Evolutionary conservation across 2,329 filamentous ascomycete species (phyloP), one percentile per base, ranked within the genome.

Genomic region (Stylonectria norvegica): DNA sequence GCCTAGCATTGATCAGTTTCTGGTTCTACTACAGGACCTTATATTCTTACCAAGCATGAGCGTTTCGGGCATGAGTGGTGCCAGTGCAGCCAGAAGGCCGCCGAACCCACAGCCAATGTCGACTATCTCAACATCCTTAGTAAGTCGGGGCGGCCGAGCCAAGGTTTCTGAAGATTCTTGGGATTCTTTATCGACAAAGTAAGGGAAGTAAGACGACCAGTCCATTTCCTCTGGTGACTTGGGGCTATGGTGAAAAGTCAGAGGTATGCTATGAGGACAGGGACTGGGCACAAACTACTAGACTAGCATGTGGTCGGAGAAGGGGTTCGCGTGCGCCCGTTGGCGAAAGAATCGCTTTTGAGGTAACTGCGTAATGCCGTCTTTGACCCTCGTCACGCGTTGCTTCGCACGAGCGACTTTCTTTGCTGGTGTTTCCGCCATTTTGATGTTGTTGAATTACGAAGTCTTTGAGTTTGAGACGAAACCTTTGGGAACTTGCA

Each of bases 21-120:
- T 33, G 12, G 8, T n/a, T n/a, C 25, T 19, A 25, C 15, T 34
- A 28, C 4, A 14, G 2, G 2, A 6, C 22, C 9, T 8, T 8
- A 25, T 38, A 43, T 20, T 16, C 75, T 49, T 67, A 87, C 88
- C 91, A 12, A 98, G 69, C 51, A 96, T 81, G 47, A 97, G 70
- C 1, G 83, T 88, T 22, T 93, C 77, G 4, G 93, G 91, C 56
- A 96, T 71, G 29, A 83, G 72, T 1, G 90, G 88, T 10, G 87
- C 83, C 33, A 98, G 76, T 5, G 89, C 90, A 49, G 97, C 85
- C 4, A 95, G 75, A 41, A 98, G 72, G 5, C 93, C 93, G 33
- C 93, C 93, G 63, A 95, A 98, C 5, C 93, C 93, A 63, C 93
- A 98, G 18, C 93, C 93, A 61, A 98, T 96, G 68, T 98, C 93